Percentiles rank a stretch among this genome's conserved stretches.
Evolutionary conservation across 345 rosid species (phyloP).

Genomic region (Populus ilicifolia): DNA sequence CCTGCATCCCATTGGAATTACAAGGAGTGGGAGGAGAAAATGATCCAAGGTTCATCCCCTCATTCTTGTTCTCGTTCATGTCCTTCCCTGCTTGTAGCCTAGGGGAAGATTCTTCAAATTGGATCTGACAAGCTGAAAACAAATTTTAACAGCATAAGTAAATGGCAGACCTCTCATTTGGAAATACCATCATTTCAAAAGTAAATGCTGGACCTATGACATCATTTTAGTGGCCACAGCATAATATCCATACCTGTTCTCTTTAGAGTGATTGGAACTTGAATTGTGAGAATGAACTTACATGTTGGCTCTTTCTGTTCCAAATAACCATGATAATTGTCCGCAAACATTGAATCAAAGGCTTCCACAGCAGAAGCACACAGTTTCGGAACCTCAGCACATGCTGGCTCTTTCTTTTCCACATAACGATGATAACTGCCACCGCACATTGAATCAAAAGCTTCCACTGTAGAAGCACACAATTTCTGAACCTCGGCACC

Average conservation of each 20-base stretch:
- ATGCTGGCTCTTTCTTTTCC: conserved; percentile 19
- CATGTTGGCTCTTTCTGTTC: conserved; percentile 25
- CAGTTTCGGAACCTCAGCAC: conserved; percentile 62
- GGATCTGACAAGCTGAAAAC: conserved; percentile 42
- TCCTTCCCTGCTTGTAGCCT: conserved; percentile 10
- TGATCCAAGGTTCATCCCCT: conserved; percentile 13
- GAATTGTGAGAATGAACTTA: conserved; percentile 27
- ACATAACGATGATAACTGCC: conserved; percentile 12
- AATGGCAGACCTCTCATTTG: neutral
- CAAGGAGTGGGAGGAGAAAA: conserved; percentile 44
- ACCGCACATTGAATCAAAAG: conserved; percentile 37
- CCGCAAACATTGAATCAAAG: conserved; percentile 37
- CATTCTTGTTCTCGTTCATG: conserved; percentile 18
- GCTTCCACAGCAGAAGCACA: conserved; percentile 61
- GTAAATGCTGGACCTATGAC: neutral
- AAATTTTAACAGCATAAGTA: neutral
- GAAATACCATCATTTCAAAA: neutral
- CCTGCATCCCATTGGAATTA: conserved; percentile 26
- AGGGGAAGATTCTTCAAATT: conserved; percentile 41
- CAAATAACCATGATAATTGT: conserved; percentile 8
- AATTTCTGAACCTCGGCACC: conserved; percentile 69
- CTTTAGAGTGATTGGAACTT: neutral
- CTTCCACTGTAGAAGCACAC: conserved; percentile 62
- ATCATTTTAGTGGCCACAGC: neutral
- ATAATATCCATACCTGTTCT: neutral